Evolutionary conservation across 306 rosid species (phyloP).

Genomic region (Calophaca sinica): DNA sequence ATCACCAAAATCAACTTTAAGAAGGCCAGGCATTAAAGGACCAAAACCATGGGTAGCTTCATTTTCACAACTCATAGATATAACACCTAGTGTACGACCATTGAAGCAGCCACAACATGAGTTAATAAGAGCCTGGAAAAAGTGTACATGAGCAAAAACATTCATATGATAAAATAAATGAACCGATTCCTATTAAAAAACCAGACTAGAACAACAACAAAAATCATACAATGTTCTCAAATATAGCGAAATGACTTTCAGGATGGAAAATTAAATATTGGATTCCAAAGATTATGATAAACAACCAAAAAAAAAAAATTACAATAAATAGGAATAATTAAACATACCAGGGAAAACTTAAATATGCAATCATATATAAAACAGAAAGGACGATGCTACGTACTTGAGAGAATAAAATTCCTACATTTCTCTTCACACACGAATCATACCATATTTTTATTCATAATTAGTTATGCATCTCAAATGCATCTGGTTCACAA

Average conservation of each 20-base stretch:
- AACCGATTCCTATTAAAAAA: conserved; percentile 28
- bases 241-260: not conserved
- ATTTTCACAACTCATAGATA: conserved; percentile 95
- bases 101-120: conserved; percentile 98
- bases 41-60: conserved; percentile 93
- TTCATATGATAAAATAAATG: conserved; percentile 37
- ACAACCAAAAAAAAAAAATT: conserved; percentile 1
- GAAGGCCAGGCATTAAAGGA: conserved; percentile 83
- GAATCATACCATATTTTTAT: not conserved
- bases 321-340: not conserved
- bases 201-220: conserved; percentile 17
- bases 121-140: conserved; percentile 79
- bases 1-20: too few species aligned
- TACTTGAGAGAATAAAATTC: not conserved
- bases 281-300: not conserved
- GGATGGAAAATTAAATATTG: not conserved
- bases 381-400: not conserved
- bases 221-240: conserved; percentile 27
- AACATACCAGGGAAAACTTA: not conserved
- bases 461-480: not conserved
- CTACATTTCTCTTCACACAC: not conserved
- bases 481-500: not conserved
- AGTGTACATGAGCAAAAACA: conserved; percentile 36
- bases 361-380: not conserved
- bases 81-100: conserved; percentile 89